Percentiles rank a stretch among this genome's conserved stretches.
Conservation (phyloP, 192 early-diverging fungal genomes). For the Coemansia furcata region DNA sequence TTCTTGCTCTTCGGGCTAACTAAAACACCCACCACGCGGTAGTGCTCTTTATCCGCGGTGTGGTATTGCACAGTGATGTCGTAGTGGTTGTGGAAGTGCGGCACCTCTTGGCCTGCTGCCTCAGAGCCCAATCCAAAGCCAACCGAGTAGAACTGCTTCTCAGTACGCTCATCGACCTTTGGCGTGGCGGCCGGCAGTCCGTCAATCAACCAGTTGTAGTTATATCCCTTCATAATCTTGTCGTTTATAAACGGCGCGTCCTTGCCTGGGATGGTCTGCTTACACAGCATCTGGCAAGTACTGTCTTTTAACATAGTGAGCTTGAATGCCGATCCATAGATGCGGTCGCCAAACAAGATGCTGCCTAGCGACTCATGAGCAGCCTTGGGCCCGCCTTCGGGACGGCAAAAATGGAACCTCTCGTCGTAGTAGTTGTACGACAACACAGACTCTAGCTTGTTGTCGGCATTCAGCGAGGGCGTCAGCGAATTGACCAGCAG, state of each 20-base stretch:
- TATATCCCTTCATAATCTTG: constrained; percentile 74
- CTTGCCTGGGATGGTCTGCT: constrained; percentile 56
- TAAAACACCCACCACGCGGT: constrained; percentile 86
- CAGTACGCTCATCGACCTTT: constrained; percentile 55
- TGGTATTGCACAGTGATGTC: constrained; percentile 85
- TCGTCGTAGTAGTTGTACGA: constrained; percentile 89
- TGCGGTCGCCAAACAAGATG: constrained; percentile 95
- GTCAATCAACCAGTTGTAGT: constrained; percentile 85
- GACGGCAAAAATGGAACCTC: constrained; percentile 83
- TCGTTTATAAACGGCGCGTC: constrained; percentile 87
- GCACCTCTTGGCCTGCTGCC: constrained; percentile 27
- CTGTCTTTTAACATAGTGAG: constrained; percentile 62
- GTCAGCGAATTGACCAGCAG: constrained; percentile 87
- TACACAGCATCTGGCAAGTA: constrained; percentile 69
- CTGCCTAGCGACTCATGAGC: constrained; percentile 82
- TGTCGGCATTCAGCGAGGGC: constrained; percentile 60
- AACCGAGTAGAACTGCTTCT: constrained; percentile 63
- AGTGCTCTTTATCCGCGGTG: constrained; percentile 56
- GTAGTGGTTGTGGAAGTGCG: constrained; percentile 83
- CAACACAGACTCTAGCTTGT: constrained; percentile 71
- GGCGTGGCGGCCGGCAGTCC: constrained; percentile 79
- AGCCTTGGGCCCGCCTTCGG: constrained; percentile 59
- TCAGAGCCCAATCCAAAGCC: constrained; percentile 76
- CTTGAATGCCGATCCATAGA: constrained; percentile 79
- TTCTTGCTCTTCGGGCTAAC: constrained; percentile 72